Conservation (phyloP, 305 asterid genomes). For the Fraxinus sp. region DNA sequence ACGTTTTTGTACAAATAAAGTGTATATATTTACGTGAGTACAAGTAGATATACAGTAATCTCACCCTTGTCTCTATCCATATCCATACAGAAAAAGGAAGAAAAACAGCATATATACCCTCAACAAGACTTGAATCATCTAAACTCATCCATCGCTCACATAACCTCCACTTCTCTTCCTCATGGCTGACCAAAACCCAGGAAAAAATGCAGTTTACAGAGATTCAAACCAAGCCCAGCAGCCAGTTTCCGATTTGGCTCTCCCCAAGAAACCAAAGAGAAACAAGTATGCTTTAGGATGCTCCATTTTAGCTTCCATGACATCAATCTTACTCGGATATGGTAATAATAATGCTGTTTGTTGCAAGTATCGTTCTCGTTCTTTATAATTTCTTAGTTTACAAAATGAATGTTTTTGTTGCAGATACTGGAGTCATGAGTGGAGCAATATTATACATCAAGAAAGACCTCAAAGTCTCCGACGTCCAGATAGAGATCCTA, state of each 20-base stretch:
- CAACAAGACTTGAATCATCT: not conserved
- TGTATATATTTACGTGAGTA: not conserved
- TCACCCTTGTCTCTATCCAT: not conserved
- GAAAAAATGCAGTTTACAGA: not conserved
- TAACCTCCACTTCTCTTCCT: not conserved
- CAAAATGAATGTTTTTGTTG: not conserved
- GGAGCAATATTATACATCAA: constrained; percentile 1
- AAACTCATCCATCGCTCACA: not conserved
- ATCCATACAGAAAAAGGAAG: not conserved
- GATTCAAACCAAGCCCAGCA: not conserved
- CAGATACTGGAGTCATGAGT: not conserved
- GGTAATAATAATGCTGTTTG: not conserved
- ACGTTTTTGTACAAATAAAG: not conserved
- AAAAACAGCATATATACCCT: not conserved
- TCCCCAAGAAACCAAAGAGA: not conserved
- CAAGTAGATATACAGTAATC: not conserved
- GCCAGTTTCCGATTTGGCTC: not conserved
- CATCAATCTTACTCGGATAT: not conserved
- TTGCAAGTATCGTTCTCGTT: not conserved
- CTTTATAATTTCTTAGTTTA: not conserved
- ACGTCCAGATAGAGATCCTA: constrained; percentile 14
- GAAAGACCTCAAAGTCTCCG: constrained; percentile 11
- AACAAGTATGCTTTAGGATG: not conserved
- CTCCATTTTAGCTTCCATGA: not conserved
- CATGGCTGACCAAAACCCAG: not conserved